phyloP scores from a whole-genome alignment of 2,329 filamentous ascomycete genomes.

The Domatiomyces globalis region DNA sequence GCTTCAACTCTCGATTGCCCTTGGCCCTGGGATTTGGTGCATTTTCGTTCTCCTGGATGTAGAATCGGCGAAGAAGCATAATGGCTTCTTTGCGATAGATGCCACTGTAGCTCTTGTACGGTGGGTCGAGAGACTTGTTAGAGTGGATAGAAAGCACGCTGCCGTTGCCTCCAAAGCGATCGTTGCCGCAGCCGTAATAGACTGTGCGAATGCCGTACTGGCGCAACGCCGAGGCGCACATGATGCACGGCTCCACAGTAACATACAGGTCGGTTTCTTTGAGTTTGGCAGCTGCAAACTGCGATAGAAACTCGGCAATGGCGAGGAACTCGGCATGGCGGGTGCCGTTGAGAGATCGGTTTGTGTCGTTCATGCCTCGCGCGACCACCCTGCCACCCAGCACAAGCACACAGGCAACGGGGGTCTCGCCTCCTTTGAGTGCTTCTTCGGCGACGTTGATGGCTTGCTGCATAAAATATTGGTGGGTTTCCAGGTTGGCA shows the following conservation, averaged over 20 bases:
- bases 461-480: slow-evolving; percentile 19
- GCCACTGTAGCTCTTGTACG: slow-evolving; percentile 72
- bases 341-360: slow-evolving; percentile 73
- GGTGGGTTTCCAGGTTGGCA: slow-evolving; percentile 15
- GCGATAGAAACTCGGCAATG: slow-evolving; percentile 50
- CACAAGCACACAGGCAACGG: slow-evolving; percentile 90
- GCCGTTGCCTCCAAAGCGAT: slow-evolving; percentile 91
- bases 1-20: slow-evolving; percentile 50
- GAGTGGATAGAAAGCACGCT: slow-evolving; percentile 58
- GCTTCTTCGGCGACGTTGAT: slow-evolving; percentile 54
- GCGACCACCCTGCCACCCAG: slow-evolving; percentile 66
- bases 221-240: slow-evolving; percentile 86
- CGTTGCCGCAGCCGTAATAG: slow-evolving; percentile 90
- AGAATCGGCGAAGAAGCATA: slow-evolving; percentile 80
- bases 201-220: slow-evolving; percentile 81
- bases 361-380: slow-evolving; percentile 92
- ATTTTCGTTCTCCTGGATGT: slow-evolving; percentile 94
- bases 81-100: slow-evolving; percentile 88
- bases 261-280: slow-evolving; percentile 74
- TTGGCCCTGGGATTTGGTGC: slow-evolving; percentile 52
- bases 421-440: slow-evolving; percentile 75
- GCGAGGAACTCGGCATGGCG: slow-evolving; percentile 93
- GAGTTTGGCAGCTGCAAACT: slow-evolving; percentile 54
- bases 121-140: slow-evolving; percentile 47
- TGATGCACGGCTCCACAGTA: slow-evolving; percentile 95